Evolutionary conservation across 306 rosid genomes (phyloP), one percentile per base, ranked within the genome.

Genomic region (Cercis canadensis): DNA sequence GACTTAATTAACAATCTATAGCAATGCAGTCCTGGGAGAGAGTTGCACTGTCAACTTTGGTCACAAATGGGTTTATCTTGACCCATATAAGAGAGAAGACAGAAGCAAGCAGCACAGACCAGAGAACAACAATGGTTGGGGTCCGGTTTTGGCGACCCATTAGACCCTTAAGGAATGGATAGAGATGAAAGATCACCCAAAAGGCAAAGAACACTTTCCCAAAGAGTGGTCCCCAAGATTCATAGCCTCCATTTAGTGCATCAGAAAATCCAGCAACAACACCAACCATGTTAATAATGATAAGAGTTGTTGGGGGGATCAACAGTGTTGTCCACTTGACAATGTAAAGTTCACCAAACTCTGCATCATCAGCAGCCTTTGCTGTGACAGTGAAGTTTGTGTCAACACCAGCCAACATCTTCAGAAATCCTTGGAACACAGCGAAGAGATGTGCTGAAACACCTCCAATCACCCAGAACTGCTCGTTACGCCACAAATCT

Each of bases 111-210:
- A 93, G 78, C 84, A 93, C 96, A 10, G 98, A 87, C 98, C 98
- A 93, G 1, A 93, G 84, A 50, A 93, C 81, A 78, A 93, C 98
- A 76, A 93, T 83, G 64, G 98, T 93, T 41, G 98, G 98, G 11
- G 98, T 93, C 17, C 97, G 72, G 87, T 93, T 93, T 55, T 90
- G 97, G 73, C 98, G 92, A 51, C 97, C 98, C 98, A 93, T 93
- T 55, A 93, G 96, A 83, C 98, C 98, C 76, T 93, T 93, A 18
- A 93, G 92, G 96, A 93, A 93, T 5, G 98, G 98, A 39, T 93
- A 93, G 70, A 93, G 97, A 81, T 93, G 98, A 36, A 90, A 78
- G 29, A 93, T 88, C 12, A 93, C 98, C 98, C 98, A 93, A 41
- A 88, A 88, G 54, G 98, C 93, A 44, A 90, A 93, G 92, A 93